These are phyloP conservation scores for Hypoxylon sp. DNA, from an alignment of 2,329 filamentous ascomycete species.

Conservation along the genomic window DNA sequence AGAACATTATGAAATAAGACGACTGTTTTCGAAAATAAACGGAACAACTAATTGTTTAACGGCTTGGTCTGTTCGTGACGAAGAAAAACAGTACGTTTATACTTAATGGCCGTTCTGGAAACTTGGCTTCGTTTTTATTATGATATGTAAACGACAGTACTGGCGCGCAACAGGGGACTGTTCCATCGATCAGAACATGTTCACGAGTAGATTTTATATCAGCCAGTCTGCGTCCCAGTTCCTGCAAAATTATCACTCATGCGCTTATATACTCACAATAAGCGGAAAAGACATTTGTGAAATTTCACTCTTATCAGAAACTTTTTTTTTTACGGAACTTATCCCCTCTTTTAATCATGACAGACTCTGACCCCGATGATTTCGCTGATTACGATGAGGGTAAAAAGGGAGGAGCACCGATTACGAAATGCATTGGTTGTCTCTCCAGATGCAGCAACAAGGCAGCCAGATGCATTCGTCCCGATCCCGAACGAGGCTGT, in stretches of 20 bases:
- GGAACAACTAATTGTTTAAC: too few species aligned
- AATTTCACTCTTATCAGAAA: too few species aligned
- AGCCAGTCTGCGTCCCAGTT: neutral
- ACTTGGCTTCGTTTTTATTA: neutral
- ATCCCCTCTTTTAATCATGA: too few species aligned
- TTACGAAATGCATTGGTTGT: neutral
- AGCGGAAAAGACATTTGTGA: too few species aligned
- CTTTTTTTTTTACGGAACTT: too few species aligned
- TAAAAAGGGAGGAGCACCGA: neutral
- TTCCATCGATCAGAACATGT: neutral
- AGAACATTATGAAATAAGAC: too few species aligned
- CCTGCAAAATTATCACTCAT: neutral
- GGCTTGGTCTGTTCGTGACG: neutral
- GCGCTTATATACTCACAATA: too few species aligned
- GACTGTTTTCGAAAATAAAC: too few species aligned
- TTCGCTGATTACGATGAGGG: too few species aligned
- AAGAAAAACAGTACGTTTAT: neutral
- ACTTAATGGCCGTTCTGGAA: neutral
- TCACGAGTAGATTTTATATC: neutral
- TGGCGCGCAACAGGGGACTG: neutral
- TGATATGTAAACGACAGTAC: neutral
- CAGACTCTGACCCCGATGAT: too few species aligned
- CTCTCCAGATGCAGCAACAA: neutral
- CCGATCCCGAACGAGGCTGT: neutral
- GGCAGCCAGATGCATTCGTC: neutral